Evolutionary conservation across 805 yeast species (phyloP), one percentile per base, ranked within the genome.

Genomic region (Priceomyces medius): DNA sequence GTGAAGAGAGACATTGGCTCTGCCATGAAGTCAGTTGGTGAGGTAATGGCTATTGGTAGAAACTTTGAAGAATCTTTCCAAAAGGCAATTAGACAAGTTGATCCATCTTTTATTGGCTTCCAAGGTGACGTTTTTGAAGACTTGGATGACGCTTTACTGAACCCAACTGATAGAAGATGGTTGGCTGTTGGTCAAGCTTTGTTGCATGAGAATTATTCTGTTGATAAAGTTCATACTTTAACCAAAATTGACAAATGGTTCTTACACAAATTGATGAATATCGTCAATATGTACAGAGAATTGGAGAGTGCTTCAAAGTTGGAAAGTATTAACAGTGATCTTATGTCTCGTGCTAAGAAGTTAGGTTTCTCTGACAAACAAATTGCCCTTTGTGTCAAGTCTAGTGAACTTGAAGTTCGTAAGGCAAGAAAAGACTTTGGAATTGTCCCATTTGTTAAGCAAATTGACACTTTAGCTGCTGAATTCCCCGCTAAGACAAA

Each of bases 11-110:
- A 85, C 48, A 85, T 91, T 60, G 96, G 97, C 36, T 87, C 96
- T 7, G 82, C 97, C 33, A 91, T 91, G 99, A 91, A 91, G 68
- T 90, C 97, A 45, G 99, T 91, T 42, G 99, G 99, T 66, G 99
- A 91, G 70, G 99, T 91, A 45, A 91, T 91, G 99, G 95, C 97
- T 35, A 93, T 91, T 60, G 99, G 99, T 60, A 84, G 99, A 71
- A 91, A 83, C 50, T 91, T 91, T 62, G 99, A 91, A 73, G 99
- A 91, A 72, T 85, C 97, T 26, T 84, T 91, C 77, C 97, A 93
- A 74, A 91, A 91, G 76, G 98, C 98, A 33, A 82, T 91, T 51
- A 83, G 99, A 71, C 96, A 90, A 67, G 88, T 89, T 48, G 97
- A 89, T 59, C 97, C 97, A 31, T 82, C 95, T 2, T 81, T 79